Evolutionary conservation across 2,329 filamentous ascomycete species (phyloP).

Genomic region (Colletotrichum neosansevieriae): DNA sequence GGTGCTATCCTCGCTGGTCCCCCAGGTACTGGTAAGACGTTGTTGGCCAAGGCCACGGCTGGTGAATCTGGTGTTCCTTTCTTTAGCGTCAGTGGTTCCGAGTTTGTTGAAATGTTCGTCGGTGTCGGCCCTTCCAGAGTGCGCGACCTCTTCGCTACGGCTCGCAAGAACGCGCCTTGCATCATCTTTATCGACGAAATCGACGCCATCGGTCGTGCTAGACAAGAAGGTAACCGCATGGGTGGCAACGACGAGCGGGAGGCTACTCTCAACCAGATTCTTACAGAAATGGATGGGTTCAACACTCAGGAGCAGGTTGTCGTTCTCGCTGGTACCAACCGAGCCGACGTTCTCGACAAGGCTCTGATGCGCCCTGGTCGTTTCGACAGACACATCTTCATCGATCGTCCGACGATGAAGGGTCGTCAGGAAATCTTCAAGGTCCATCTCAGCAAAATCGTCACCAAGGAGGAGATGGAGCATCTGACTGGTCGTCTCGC

Average conservation of each 20-base stretch:
- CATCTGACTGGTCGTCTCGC: conserved; percentile 89
- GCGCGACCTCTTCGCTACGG: conserved; percentile 92
- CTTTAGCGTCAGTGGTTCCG: conserved; percentile 97
- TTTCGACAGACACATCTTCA: conserved; percentile 95
- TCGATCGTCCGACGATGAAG: conserved; percentile 96
- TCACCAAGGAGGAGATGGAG: conserved; percentile 90
- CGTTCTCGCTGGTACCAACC: conserved; percentile 95
- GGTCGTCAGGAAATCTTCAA: conserved; percentile 96
- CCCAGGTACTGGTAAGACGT: conserved; percentile 97
- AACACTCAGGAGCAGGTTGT: conserved; percentile 97
- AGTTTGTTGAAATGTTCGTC: conserved; percentile 99
- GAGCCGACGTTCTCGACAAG: conserved; percentile 93
- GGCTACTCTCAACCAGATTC: conserved; percentile 95
- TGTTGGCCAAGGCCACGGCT: conserved; percentile 96
- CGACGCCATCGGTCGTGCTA: conserved; percentile 93
- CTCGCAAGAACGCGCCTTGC: conserved; percentile 94
- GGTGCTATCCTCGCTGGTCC: conserved; percentile 98
- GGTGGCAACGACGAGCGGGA: conserved; percentile 97
- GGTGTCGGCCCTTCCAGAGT: conserved; percentile 97
- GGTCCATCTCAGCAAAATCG: conserved; percentile 94
- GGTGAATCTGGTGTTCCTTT: conserved; percentile 97
- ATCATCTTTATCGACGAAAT: conserved; percentile 99
- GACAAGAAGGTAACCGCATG: conserved; percentile 77
- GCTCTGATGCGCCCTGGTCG: conserved; percentile 93
- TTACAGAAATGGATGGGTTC: conserved; percentile 99